A percentile compares a stretch with the other conserved stretches of the same genome.
These are phyloP conservation scores for Schrenkiella parvula DNA, from an alignment of 345 rosid species.

Conservation along the genomic window DNA sequence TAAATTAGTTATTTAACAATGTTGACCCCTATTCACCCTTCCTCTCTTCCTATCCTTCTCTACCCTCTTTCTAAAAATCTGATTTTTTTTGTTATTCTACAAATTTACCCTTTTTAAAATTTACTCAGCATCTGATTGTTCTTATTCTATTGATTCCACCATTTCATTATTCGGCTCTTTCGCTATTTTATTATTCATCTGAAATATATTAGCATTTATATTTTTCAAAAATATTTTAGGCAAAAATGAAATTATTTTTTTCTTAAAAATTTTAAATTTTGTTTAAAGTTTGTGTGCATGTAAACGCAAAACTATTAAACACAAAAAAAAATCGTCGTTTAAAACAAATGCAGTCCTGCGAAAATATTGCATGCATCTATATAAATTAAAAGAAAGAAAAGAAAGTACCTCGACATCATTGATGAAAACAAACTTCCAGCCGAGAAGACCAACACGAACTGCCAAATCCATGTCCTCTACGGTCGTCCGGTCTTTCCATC, in stretches of 20 bases:
- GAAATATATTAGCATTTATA: not conserved
- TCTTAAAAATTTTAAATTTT: too few species aligned
- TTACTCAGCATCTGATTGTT: not conserved
- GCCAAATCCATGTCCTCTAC: conserved; percentile 28
- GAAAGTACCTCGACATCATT: conserved; percentile 69
- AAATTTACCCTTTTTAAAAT: too few species aligned
- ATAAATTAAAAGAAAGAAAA: not conserved
- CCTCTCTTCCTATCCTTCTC: too few species aligned
- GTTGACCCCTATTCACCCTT: too few species aligned
- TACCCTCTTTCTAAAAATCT: too few species aligned
- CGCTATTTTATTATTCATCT: not conserved
- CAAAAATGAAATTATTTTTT: too few species aligned
- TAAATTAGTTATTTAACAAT: too few species aligned
- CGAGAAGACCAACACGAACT: conserved; percentile 34
- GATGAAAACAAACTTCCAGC: conserved; percentile 87
- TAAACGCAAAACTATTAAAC: too few species aligned
- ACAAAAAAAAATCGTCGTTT: too few species aligned
- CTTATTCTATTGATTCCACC: not conserved
- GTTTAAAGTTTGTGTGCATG: too few species aligned
- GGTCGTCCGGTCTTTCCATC: conserved; percentile 89
- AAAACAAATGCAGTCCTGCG: too few species aligned
- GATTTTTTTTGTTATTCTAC: too few species aligned
- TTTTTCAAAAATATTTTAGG: not conserved
- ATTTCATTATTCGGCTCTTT: not conserved
- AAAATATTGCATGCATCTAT: not conserved